Base-by-base conservation (phyloP, 2,329 filamentous ascomycete genomes). In the Pseudogymnoascus sp. region DNA sequence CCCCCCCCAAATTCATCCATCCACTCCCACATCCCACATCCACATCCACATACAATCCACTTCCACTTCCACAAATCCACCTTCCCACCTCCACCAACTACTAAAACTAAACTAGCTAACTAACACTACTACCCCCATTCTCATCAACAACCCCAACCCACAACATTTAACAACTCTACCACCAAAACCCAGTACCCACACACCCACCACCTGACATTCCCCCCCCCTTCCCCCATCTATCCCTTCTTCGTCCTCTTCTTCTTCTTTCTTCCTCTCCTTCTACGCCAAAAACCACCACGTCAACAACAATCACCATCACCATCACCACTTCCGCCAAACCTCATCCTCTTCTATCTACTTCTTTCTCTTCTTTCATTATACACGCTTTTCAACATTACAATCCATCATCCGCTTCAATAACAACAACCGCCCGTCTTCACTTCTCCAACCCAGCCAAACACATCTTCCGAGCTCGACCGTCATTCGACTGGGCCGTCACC, bases 91-190 rank as follows among this genome's bases (percentile, higher is more conserved):
- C 71, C 87, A 89, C 1, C 74, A n/a, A 26, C 24, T 26, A 26
- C 24, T 26, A 26, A 26, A 26, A 26, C 24, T 26, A 26, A 26
- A 26, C 24, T 26, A 26, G 6, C 24, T 26, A 26, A 26, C 3
- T 6, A 73, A 66, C 80, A 80, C 67, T 85, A 76, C 63, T 82
- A 79, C 21, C 74, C 73, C 69, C 85, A 79, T 4, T 78, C 78
- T 62, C 89, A 76, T 69, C 88, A 89, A 69, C 79, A 77, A 70
- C 86, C 87, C 74, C 83, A 84, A 66, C 87, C 76, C 62, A 74
- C 78, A 21, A 73, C 72, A 14, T 75, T 73, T 7, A 71, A 72
- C 1, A 66, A 72, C 0, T 82, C 81, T 11, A 74, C 38, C 77
- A 71, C 6, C 72, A n/a, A 68, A 3, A 72, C 24, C 68, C 61